Evolutionary conservation across 306 rosid species (phyloP).

Genomic region (Rosa lucieae): DNA sequence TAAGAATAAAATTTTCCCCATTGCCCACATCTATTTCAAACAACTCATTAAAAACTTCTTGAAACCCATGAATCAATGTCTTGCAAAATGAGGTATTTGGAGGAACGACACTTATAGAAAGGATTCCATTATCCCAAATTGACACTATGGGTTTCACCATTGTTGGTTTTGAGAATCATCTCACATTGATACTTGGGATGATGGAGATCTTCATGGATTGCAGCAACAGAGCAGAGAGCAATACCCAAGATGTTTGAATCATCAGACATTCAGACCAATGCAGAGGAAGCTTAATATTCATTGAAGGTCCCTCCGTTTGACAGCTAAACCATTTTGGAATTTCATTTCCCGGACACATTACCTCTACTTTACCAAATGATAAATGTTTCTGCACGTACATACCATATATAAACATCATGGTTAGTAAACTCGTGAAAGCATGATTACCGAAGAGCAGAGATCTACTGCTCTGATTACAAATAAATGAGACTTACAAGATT

Average conservation of each 20-base stretch:
- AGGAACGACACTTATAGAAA: too few species aligned
- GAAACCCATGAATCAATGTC: too few species aligned
- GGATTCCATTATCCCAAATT: too few species aligned
- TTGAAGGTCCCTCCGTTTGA: conserved; percentile 16
- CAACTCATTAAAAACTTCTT: too few species aligned
- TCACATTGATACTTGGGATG: neutral
- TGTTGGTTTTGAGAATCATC: neutral
- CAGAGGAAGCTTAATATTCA: conserved; percentile 20
- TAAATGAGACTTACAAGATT: neutral
- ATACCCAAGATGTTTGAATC: conserved; percentile 20
- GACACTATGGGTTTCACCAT: neutral
- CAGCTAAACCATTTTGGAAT: conserved; percentile 24
- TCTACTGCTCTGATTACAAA: too few species aligned
- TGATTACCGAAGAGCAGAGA: too few species aligned
- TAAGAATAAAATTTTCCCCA: too few species aligned
- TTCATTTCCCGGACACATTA: conserved; percentile 2
- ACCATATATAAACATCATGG: neutral
- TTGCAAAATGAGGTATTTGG: too few species aligned
- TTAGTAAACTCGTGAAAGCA: too few species aligned
- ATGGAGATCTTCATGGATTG: too few species aligned
- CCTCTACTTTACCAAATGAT: neutral
- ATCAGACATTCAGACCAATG: neutral
- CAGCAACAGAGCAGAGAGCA: conserved; percentile 7
- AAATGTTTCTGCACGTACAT: neutral
- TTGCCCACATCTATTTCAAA: too few species aligned